Evolutionary conservation across 2,329 filamentous ascomycete genomes (phyloP), one percentile per base, ranked within the genome.

Genomic region (Incumbomyces lentus): DNA sequence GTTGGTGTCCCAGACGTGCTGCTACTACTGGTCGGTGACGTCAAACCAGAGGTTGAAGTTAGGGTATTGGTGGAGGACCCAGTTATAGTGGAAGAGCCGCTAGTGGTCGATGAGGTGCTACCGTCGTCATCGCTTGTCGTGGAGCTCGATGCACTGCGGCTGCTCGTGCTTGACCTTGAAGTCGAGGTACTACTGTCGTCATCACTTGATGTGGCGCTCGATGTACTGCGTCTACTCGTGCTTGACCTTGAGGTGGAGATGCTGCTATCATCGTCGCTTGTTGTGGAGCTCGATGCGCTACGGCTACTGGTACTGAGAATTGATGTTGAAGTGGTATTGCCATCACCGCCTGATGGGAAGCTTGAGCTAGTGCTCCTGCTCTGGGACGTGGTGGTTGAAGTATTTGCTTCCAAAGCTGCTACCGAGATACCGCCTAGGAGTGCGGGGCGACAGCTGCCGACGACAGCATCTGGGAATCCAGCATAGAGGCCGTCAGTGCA

Each of bases 391-490:
- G 31, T 22, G 26, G n/a, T 18, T 5, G 30, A 16, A 14, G 29
- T 36, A 30, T 12, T 36, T 14, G 11, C 47, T 7, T 52, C 48
- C 34, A 51, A 53, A 17, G 40, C 48, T 5, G 40, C 33, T 37
- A 49, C 47, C 3, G 39, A 44, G 13, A 56, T 51, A 33, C 51
- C 54, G 30, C 54, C 54, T 32, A 56, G n/a, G 1, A 40, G 48
- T 19, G 52, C 48, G 2, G 17, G n/a, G 35, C 48, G 49, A 32
- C 54, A 56, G 36, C 52, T 46, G 17, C 29, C 16, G 34, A 12
- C 22, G 1, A 50, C 47, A 17, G 54, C 47, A 46, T 37, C 46
- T 3, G 49, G 51, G 32, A 54, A 56, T n/a, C 54, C 54, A 19
- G 52, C 49, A 34, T 48, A 56, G 6, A 55, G 37, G 2, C 37